phyloP scores from a whole-genome alignment of 345 rosid genomes.

The Ceriops zippeliana region DNA sequence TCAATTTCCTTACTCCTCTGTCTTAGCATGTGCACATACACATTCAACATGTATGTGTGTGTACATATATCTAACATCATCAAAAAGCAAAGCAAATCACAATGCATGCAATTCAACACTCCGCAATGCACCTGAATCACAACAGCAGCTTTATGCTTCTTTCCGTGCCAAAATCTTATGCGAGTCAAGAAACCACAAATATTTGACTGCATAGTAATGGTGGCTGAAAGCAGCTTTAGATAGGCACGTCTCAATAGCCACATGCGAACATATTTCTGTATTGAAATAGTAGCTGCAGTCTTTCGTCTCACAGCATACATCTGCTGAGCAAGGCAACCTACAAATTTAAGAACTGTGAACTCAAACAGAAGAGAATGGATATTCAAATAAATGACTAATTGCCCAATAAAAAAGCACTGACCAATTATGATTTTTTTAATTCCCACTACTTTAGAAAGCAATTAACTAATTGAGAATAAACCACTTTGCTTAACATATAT shows the following conservation, averaged over 20 bases:
- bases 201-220: conserved; percentile 57
- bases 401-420: neutral
- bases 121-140: conserved; percentile 58
- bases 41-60: too few relatives aligned
- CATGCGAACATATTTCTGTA: conserved; percentile 65
- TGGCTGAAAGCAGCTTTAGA: conserved; percentile 48
- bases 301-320: conserved; percentile 53
- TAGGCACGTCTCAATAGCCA: conserved; percentile 55
- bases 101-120: neutral
- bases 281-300: conserved; percentile 59
- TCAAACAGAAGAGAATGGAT: conserved; percentile 21
- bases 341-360: conserved; percentile 26
- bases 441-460: too few relatives aligned
- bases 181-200: conserved; percentile 65
- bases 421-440: neutral
- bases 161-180: conserved; percentile 45
- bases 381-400: neutral
- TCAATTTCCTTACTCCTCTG: too few relatives aligned
- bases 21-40: too few relatives aligned
- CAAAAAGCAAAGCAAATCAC: too few relatives aligned
- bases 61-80: too few relatives aligned
- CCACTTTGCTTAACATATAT: too few relatives aligned
- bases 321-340: conserved; percentile 78
- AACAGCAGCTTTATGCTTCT: conserved; percentile 65
- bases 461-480: too few relatives aligned